Percentiles rank a stretch among this genome's conserved stretches.
Evolutionary conservation across 108 stramenopile species (phyloP).

Genomic region (Fistulifera pelliculosa): DNA sequence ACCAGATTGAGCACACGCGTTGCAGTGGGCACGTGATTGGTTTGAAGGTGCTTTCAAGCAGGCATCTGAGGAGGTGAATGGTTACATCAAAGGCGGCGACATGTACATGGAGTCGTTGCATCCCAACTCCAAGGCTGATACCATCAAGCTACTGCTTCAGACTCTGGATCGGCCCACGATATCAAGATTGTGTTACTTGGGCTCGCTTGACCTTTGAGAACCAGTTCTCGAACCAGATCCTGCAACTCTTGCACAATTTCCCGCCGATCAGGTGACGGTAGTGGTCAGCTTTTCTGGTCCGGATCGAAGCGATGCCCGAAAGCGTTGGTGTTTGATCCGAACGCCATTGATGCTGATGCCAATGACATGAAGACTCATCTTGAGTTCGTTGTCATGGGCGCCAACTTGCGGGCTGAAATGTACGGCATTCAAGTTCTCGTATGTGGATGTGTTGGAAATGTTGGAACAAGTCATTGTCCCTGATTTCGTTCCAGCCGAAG

Average conservation of each 20-base stretch:
- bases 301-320: conserved; percentile 94
- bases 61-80: conserved; percentile 91
- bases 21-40: conserved; percentile 99
- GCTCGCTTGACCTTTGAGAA: conserved; percentile 93
- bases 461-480: conserved; percentile 89
- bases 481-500: conserved; percentile 86
- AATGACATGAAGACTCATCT: conserved; percentile 83
- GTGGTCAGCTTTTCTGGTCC: conserved; percentile 91
- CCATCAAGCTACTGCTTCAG: conserved; percentile 62
- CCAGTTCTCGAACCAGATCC: conserved; percentile 91
- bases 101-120: conserved; percentile 71
- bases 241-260: conserved; percentile 95
- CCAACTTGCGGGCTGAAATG: conserved; percentile 91
- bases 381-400: conserved; percentile 88
- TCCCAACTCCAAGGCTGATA: conserved; percentile 88
- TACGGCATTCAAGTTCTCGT: conserved; percentile 82
- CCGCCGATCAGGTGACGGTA: conserved; percentile 86
- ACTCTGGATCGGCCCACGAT: conserved; percentile 82
- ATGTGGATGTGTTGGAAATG: conserved; percentile 66
- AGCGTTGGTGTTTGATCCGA: conserved; percentile 76
- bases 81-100: conserved; percentile 52
- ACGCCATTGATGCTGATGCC: conserved; percentile 75
- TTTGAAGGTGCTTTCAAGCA: conserved; percentile 98
- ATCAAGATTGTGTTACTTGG: conserved; percentile 94
- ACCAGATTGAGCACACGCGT: conserved; percentile 96